Conservation (phyloP, 1,284 basidiomycete species). For the Marasmius fiardii region DNA sequence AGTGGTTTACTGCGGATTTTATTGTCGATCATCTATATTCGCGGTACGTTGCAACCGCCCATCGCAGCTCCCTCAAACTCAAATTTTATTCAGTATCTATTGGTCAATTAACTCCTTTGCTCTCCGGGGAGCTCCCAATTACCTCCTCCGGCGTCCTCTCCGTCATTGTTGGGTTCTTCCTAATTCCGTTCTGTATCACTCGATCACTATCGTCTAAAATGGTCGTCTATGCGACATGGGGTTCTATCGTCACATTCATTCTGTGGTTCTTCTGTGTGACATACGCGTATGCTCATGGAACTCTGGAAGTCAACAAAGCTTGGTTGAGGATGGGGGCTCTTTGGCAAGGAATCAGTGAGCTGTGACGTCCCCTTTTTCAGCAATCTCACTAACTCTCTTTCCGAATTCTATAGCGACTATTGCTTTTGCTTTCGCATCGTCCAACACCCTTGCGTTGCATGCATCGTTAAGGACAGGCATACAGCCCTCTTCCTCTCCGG, state of each 20-base stretch:
- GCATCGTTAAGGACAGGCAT: constrained; percentile 48
- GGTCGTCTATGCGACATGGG: constrained; percentile 51
- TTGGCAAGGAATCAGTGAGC: constrained; percentile 68
- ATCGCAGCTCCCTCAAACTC: constrained; percentile 1
- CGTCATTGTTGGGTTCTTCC: constrained; percentile 35
- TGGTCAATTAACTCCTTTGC: constrained; percentile 43
- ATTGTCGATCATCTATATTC: constrained; percentile 58
- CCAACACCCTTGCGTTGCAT: constrained; percentile 62
- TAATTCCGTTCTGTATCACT: constrained; percentile 49
- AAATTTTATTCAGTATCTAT: constrained; percentile 48
- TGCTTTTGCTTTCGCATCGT: constrained; percentile 63
- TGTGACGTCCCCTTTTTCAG: constrained; percentile 27
- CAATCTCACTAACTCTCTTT: constrained; percentile 6
- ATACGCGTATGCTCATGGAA: constrained; percentile 46
- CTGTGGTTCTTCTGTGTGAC: constrained; percentile 53
- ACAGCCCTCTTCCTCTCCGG: constrained; percentile 30
- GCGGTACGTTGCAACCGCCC: constrained; percentile 43
- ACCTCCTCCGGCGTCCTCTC: constrained; percentile 32
- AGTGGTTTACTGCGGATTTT: constrained; percentile 45
- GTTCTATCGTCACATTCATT: constrained; percentile 54
- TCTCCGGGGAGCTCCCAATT: constrained; percentile 29
- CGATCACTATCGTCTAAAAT: constrained; percentile 50
- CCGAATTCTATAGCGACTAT: constrained; percentile 36
- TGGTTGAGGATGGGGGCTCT: constrained; percentile 44
- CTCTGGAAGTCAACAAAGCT: constrained; percentile 31